Conservation (phyloP, 495 filamentous ascomycete genomes). For the Lophiostoma macrostomum region DNA sequence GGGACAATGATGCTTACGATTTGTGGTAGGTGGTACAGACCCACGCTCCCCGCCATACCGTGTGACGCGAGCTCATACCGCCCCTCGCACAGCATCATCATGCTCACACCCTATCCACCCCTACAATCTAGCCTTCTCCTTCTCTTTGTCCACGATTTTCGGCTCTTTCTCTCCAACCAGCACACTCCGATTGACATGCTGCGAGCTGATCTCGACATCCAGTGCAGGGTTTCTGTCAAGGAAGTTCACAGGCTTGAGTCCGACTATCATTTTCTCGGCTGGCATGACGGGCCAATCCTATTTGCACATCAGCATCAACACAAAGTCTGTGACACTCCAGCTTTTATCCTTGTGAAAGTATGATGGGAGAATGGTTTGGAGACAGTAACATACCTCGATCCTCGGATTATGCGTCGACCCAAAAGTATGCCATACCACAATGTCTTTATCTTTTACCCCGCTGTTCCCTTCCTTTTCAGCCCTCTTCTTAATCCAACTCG, state of each 20-base stretch:
- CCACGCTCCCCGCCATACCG: too few species aligned
- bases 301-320: too few species aligned
- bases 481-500: slow-evolving; percentile 12
- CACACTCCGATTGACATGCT: slow-evolving; percentile 32
- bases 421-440: slow-evolving; percentile 37
- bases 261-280: slow-evolving; percentile 30
- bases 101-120: too few species aligned
- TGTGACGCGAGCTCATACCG: too few species aligned
- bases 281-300: slow-evolving; percentile 40
- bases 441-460: slow-evolving; percentile 25
- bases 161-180: slow-evolving; percentile 25
- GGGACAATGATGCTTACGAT: too few species aligned
- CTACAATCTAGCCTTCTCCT: neutral
- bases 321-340: too few species aligned
- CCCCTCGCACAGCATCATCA: too few species aligned
- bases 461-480: neutral
- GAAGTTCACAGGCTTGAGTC: slow-evolving; percentile 35
- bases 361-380: too few species aligned
- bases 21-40: too few species aligned
- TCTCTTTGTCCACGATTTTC: slow-evolving; percentile 1
- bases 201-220: slow-evolving; percentile 27
- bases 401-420: slow-evolving; percentile 36
- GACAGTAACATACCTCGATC: too few species aligned
- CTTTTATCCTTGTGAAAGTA: too few species aligned
- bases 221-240: slow-evolving; percentile 34